A percentile compares a stretch with the other conserved stretches of the same genome.
Conservation (phyloP, 768 basidiomycete genomes). For the Podaxis carcinomalis region DNA sequence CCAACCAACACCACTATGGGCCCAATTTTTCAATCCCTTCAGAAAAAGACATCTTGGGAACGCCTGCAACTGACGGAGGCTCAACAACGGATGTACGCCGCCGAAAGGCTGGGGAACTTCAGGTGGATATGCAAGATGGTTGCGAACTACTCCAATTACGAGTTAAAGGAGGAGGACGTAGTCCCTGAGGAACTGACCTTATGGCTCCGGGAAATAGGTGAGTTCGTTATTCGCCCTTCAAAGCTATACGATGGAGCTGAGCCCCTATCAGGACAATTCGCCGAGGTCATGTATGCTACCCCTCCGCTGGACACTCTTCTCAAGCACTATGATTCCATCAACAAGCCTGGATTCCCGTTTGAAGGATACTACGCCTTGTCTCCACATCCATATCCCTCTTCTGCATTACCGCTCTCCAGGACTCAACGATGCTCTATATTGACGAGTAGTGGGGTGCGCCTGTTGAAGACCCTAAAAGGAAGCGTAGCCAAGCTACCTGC, state of each 20-base stretch:
- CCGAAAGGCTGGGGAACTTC: slow-evolving; percentile 52
- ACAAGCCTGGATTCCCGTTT: slow-evolving; percentile 42
- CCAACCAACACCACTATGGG: slow-evolving; percentile 2
- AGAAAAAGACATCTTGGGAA: background rate
- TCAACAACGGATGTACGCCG: slow-evolving; percentile 45
- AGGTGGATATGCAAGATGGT: slow-evolving; percentile 47
- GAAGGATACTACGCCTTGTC: slow-evolving; percentile 37
- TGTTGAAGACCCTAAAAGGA: slow-evolving; percentile 30
- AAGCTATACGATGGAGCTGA: background rate
- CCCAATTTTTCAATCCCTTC: background rate
- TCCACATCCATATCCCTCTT: background rate
- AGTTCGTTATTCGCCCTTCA: slow-evolving; percentile 10
- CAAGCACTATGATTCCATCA: slow-evolving; percentile 32
- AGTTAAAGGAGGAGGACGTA: slow-evolving; percentile 37
- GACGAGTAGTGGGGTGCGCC: slow-evolving; percentile 1
- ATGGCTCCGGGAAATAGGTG: slow-evolving; percentile 43
- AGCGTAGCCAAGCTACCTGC: slow-evolving; percentile 40
- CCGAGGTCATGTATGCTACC: slow-evolving; percentile 45
- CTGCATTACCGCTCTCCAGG: slow-evolving; percentile 19
- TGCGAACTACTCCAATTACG: slow-evolving; percentile 40
- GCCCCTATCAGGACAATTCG: slow-evolving; percentile 42
- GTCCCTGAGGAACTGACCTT: slow-evolving; percentile 30
- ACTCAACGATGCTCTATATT: slow-evolving; percentile 17
- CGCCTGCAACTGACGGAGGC: slow-evolving; percentile 28
- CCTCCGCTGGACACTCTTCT: slow-evolving; percentile 41